A percentile compares a stretch with the other conserved stretches of the same genome.
phyloP scores from a whole-genome alignment of 768 basidiomycete species.

The Cyclocybe cylindracea region DNA sequence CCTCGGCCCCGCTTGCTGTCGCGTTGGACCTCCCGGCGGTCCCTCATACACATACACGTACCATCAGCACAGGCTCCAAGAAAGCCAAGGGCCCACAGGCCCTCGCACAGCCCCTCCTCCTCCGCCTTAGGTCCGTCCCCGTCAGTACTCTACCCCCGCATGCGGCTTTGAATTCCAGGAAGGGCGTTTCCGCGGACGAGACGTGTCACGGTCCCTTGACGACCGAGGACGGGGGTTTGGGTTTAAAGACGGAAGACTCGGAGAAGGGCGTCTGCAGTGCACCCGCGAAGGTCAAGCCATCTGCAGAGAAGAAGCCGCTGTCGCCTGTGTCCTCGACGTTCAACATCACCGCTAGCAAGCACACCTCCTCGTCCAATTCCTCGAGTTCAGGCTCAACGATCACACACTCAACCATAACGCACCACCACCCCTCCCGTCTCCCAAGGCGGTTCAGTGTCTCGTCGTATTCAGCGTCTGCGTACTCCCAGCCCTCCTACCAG shows the following conservation, averaged over 20 bases:
- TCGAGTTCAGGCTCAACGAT: too few species aligned
- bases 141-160: background rate
- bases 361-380: too few species aligned
- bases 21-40: background rate
- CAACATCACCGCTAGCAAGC: slow-evolving; percentile 6
- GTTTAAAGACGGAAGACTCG: background rate
- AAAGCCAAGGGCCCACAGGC: slow-evolving; percentile 7
- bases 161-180: background rate
- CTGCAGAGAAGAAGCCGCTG: slow-evolving; percentile 3
- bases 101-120: slow-evolving; percentile 28
- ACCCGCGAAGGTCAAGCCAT: background rate
- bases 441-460: too few species aligned
- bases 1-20: background rate
- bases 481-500: too few species aligned
- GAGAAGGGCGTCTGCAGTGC: slow-evolving; percentile 5
- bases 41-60: background rate
- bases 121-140: slow-evolving; percentile 23
- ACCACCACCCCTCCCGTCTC: too few species aligned
- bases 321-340: slow-evolving; percentile 10
- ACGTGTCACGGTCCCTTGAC: background rate
- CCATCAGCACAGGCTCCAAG: slow-evolving; percentile 11
- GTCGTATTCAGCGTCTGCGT: too few species aligned
- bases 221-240: slow-evolving; percentile 4
- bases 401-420: too few species aligned
- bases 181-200: background rate